Conservation (phyloP, 106 monocot species). For the Hemerocallis citrina region DNA sequence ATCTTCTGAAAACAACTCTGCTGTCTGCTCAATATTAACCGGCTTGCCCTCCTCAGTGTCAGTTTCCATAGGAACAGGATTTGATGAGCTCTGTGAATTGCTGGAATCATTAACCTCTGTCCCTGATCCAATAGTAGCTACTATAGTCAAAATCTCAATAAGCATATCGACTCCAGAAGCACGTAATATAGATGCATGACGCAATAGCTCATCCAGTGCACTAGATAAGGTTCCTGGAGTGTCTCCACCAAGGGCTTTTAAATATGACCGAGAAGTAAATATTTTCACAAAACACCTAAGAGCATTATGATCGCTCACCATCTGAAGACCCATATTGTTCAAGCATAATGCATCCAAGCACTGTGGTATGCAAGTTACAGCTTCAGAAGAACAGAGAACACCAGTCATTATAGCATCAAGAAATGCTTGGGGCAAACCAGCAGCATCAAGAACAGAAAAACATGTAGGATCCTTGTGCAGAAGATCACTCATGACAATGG, state of each 20-base stretch:
- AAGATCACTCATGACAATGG: conserved; percentile 78
- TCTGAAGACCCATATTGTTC: conserved; percentile 56
- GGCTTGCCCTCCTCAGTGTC: conserved; percentile 24
- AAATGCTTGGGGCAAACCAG: conserved; percentile 60
- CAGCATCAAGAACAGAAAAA: conserved; percentile 55
- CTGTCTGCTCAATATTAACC: conserved; percentile 19
- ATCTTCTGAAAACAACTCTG: conserved; percentile 26
- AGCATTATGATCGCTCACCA: conserved; percentile 53
- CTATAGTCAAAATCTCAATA: conserved; percentile 51
- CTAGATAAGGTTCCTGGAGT: conserved; percentile 43
- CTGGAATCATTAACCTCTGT: conserved; percentile 46
- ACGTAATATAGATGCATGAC: conserved; percentile 55
- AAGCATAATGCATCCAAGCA: conserved; percentile 73
- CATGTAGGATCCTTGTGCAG: conserved; percentile 87
- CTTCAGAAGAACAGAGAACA: conserved; percentile 54
- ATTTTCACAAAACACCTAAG: conserved; percentile 71
- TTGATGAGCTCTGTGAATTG: conserved; percentile 37
- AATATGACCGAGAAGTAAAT: conserved; percentile 58
- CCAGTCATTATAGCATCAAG: conserved; percentile 50
- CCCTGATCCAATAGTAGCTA: conserved; percentile 36
- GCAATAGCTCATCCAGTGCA: conserved; percentile 67
- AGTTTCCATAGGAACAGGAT: conserved; percentile 45
- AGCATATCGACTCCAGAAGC: conserved; percentile 64
- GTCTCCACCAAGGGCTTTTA: conserved; percentile 47
- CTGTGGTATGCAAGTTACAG: conserved; percentile 54